Base-by-base conservation (phyloP, 805 yeast genomes). In the Candida ulmi region DNA sequence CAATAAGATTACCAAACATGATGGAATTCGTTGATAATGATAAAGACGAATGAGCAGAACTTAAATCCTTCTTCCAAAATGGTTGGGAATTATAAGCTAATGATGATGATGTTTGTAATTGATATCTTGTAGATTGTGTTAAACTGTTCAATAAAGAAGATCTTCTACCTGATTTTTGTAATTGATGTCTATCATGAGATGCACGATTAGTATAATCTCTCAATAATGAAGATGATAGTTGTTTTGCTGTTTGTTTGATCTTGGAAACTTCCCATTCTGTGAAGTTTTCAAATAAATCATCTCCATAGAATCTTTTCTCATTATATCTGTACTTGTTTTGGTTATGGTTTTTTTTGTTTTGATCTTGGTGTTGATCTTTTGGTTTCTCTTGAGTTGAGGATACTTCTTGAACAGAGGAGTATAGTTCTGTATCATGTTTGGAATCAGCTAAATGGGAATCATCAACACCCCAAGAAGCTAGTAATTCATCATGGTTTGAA, bases 381-480 rank as follows among this genome's bases (percentile, higher is more conserved):
- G n/a, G n/a, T n/a, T n/a, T n/a, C n/a, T n/a, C n/a, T n/a, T n/a
- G n/a, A n/a, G n/a, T n/a, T n/a, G n/a, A n/a, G n/a, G n/a, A n/a
- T n/a, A n/a, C n/a, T n/a, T n/a, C n/a, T n/a, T n/a, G n/a, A n/a
- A n/a, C n/a, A n/a, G n/a, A n/a, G n/a, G n/a, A n/a, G n/a, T n/a
- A n/a, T n/a, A n/a, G n/a, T n/a, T 21, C 24, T 21, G 6, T 9
- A 21, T 21, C 24, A 21, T 7, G 9, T 1, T 39, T 32, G 3
- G 36, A n/a, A 9, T 34, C 47, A 18, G 30, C 30, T 21, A 40
- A 19, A 32, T 46, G 19, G 9, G 48, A 39, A 23, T 59, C 58
- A 30, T 58, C 64, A 38, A 58, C 57, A 17, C 63, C 65, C 65
- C 65, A 61, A 1, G 63, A 59, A 3, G 54, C 55, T n/a, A 60